Percentiles rank a stretch among this genome's conserved stretches.
Evolutionary conservation across 148 eudicot species (phyloP).

Genomic region (Heliamphora exappendiculata): DNA sequence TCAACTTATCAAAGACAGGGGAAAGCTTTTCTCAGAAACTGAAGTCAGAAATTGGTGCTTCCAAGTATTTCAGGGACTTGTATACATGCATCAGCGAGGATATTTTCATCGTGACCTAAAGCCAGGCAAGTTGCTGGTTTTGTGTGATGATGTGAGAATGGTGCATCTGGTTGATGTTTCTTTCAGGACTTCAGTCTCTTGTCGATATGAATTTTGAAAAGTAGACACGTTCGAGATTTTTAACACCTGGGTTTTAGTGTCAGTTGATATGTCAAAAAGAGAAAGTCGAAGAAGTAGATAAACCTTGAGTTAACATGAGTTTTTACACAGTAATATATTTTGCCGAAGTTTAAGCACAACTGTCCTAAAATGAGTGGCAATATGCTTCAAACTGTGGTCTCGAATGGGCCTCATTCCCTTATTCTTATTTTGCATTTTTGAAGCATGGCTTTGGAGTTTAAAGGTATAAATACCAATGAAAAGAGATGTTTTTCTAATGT

Average conservation of each 20-base stretch:
- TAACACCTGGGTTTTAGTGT: background rate
- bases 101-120: slow-evolving; percentile 96
- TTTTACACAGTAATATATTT: no score
- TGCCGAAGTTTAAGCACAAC: no score
- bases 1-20: slow-evolving; percentile 75
- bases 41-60: slow-evolving; percentile 92
- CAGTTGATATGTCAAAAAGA: background rate
- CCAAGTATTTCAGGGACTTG: slow-evolving; percentile 97
- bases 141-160: background rate
- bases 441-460: no score
- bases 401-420: no score
- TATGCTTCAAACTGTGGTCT: no score
- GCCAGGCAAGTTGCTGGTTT: slow-evolving; percentile 48
- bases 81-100: slow-evolving; percentile 91
- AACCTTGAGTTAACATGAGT: no score
- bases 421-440: no score
- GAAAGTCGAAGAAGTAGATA: background rate
- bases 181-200: background rate
- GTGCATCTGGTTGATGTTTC: slow-evolving; percentile 2
- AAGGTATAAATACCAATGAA: no score
- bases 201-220: background rate
- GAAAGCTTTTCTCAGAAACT: slow-evolving; percentile 59
- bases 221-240: background rate
- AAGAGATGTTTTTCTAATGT: no score
- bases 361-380: no score